Evolutionary conservation across 2,329 filamentous ascomycete species (phyloP).

Genomic region (Keithomyces neogunnii): DNA sequence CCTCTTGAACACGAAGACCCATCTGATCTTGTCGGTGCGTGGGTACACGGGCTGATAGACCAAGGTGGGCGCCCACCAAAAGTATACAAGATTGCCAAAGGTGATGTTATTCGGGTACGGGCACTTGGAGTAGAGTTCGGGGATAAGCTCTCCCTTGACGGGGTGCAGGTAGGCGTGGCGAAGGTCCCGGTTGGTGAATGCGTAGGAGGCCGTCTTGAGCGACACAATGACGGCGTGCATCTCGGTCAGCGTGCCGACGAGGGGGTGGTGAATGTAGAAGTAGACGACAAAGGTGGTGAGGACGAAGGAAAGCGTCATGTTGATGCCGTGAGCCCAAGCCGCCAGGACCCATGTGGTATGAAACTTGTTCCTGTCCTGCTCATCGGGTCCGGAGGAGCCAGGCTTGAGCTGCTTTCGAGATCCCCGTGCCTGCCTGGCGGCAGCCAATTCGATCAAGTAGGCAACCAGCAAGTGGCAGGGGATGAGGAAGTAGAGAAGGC

Average conservation of each 20-base stretch:
- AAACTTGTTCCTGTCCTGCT: conserved; percentile 58
- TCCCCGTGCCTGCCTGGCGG: conserved; percentile 68
- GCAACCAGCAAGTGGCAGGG: conserved; percentile 87
- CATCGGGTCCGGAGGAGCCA: conserved; percentile 35
- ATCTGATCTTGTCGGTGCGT: conserved; percentile 70
- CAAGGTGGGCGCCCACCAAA: conserved; percentile 95
- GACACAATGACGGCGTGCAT: conserved; percentile 91
- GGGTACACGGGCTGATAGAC: conserved; percentile 97
- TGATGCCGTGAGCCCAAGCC: conserved; percentile 72
- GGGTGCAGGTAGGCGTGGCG: conserved; percentile 84
- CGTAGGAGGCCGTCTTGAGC: conserved; percentile 93
- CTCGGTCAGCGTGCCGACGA: conserved; percentile 86
- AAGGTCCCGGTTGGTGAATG: conserved; percentile 91
- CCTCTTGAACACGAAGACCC: conserved; percentile 80
- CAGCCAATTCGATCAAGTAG: conserved; percentile 79
- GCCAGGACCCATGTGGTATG: conserved; percentile 71
- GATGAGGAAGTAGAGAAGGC: conserved; percentile 75
- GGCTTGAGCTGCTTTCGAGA: conserved; percentile 48
- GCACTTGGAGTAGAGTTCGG: conserved; percentile 72
- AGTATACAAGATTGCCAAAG: conserved; percentile 79
- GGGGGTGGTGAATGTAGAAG: conserved; percentile 82
- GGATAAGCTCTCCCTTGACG: conserved; percentile 58
- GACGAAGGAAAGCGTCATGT: conserved; percentile 71
- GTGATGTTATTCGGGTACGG: conserved; percentile 91
- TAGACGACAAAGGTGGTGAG: conserved; percentile 83